Evolutionary conservation across 1,139 yeast genomes (phyloP).

Genomic region (Yamadazyma dushanensis): DNA sequence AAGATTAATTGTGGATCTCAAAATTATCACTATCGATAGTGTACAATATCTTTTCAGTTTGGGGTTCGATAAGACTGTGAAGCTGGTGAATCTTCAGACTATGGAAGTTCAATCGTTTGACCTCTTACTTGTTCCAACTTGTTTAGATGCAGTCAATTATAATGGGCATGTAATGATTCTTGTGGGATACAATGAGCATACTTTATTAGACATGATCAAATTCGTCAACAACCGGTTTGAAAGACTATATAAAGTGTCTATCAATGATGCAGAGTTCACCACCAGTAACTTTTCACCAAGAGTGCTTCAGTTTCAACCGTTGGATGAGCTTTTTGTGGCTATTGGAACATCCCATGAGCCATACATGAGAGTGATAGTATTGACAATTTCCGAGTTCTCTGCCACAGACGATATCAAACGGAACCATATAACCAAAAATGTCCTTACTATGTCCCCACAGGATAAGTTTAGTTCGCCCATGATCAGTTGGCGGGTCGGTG

Average conservation of each 20-base stretch:
- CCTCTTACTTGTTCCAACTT: constrained; percentile 44
- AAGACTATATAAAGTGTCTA: constrained; percentile 50
- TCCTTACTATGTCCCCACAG: constrained; percentile 65
- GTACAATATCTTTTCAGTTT: constrained; percentile 49
- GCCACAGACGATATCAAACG: constrained; percentile 22
- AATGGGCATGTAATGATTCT: constrained; percentile 38
- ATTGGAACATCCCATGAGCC: constrained; percentile 79
- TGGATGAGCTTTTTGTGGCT: constrained; percentile 34
- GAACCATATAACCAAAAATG: constrained; percentile 54
- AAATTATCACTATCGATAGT: constrained; percentile 16
- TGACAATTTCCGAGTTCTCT: constrained; percentile 36
- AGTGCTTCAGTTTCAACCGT: constrained; percentile 33
- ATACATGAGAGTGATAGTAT: constrained; percentile 55
- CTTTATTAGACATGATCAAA: constrained; percentile 50
- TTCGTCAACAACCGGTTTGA: constrained; percentile 6
- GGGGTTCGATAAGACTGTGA: constrained; percentile 62
- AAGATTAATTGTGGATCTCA: constrained; percentile 35
- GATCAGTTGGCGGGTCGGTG: constrained; percentile 36
- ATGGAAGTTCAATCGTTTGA: constrained; percentile 29
- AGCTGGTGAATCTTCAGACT: constrained; percentile 21
- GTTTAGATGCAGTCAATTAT: constrained; percentile 38
- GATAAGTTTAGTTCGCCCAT: constrained; percentile 65
- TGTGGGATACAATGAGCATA: constrained; percentile 61
- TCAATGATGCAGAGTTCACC: constrained; percentile 77
- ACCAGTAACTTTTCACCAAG: constrained; percentile 66